phyloP scores from a whole-genome alignment of 352 stramenopile species.

The Pythium vanterpoolii region DNA sequence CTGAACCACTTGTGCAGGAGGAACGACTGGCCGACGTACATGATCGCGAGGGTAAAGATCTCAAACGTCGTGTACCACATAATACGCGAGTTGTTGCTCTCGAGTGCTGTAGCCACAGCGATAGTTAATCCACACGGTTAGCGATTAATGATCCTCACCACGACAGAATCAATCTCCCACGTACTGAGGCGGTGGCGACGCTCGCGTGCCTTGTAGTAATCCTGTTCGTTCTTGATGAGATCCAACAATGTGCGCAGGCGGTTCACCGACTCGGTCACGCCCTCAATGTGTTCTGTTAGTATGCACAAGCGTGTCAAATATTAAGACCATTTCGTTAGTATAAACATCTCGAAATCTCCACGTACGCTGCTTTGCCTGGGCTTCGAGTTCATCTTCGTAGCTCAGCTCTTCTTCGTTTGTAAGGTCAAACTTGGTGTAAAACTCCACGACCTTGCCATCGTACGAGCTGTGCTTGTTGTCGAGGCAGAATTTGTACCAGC shows the following conservation, averaged over 20 bases:
- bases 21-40: slow-evolving; percentile 75
- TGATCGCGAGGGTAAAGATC: slow-evolving; percentile 53
- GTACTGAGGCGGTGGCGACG: slow-evolving; percentile 73
- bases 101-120: slow-evolving; percentile 33
- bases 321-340: background rate
- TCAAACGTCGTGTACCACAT: slow-evolving; percentile 80
- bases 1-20: slow-evolving; percentile 86
- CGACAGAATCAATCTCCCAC: background rate
- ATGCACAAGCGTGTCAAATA: background rate
- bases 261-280: slow-evolving; percentile 56
- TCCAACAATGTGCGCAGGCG: slow-evolving; percentile 60
- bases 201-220: slow-evolving; percentile 70
- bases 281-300: slow-evolving; percentile 61
- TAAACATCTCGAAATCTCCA: too few species aligned
- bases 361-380: slow-evolving; percentile 60
- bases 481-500: slow-evolving; percentile 86
- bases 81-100: slow-evolving; percentile 77
- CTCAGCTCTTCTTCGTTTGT: slow-evolving; percentile 73
- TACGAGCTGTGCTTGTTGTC: slow-evolving; percentile 72
- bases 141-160: background rate
- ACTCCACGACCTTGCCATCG: slow-evolving; percentile 67
- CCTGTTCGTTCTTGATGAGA: slow-evolving; percentile 74
- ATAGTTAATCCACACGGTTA: background rate
- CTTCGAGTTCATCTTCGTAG: slow-evolving; percentile 71
- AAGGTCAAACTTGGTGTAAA: slow-evolving; percentile 79